phyloP scores from a whole-genome alignment of 2,329 filamentous ascomycete species.

The Fusarium euwallaceae region DNA sequence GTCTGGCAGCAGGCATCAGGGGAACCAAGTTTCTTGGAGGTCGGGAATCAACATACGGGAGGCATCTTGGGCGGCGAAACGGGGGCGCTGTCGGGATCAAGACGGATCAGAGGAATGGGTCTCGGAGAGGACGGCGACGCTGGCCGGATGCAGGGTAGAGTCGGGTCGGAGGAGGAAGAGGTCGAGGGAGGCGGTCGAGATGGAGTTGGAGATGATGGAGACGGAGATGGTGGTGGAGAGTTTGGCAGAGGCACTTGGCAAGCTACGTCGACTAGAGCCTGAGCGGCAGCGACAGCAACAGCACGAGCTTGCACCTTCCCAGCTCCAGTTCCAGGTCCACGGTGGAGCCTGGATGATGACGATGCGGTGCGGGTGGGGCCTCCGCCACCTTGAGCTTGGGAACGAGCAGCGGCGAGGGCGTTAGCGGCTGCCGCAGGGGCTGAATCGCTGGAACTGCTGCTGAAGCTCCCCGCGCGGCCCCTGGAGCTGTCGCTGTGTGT shows the following conservation, averaged over 20 bases:
- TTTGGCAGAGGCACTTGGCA: constrained; percentile 57
- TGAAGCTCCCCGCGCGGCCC: constrained; percentile 9
- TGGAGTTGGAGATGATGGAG: constrained; percentile 50
- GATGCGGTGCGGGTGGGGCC: constrained; percentile 42
- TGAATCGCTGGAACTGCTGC: constrained; percentile 35
- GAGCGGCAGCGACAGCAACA: constrained; percentile 24
- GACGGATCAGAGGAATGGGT: constrained; percentile 43
- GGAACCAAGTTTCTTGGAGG: constrained; percentile 27
- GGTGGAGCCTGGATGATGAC: constrained; percentile 53
- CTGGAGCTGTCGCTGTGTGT: constrained; percentile 16
- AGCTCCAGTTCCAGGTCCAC: constrained; percentile 29
- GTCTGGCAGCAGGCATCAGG: constrained; percentile 27
- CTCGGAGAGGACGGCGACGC: constrained; percentile 47
- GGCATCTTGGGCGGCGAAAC: constrained; percentile 63
- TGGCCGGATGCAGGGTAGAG: constrained; percentile 49
- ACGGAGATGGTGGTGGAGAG: constrained; percentile 57
- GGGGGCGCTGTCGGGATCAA: constrained; percentile 43
- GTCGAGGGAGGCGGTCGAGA: constrained; percentile 51
- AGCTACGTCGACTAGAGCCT: constrained; percentile 52
- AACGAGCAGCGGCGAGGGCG: constrained; percentile 8
- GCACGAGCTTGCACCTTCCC: constrained; percentile 25
- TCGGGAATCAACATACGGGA: constrained; percentile 62
- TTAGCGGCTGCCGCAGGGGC: constrained; percentile 38
- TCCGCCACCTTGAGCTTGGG: not conserved
- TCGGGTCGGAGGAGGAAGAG: constrained; percentile 50